Conservation (phyloP, 2,329 filamentous ascomycete species). For the Diaporthe batatas region DNA sequence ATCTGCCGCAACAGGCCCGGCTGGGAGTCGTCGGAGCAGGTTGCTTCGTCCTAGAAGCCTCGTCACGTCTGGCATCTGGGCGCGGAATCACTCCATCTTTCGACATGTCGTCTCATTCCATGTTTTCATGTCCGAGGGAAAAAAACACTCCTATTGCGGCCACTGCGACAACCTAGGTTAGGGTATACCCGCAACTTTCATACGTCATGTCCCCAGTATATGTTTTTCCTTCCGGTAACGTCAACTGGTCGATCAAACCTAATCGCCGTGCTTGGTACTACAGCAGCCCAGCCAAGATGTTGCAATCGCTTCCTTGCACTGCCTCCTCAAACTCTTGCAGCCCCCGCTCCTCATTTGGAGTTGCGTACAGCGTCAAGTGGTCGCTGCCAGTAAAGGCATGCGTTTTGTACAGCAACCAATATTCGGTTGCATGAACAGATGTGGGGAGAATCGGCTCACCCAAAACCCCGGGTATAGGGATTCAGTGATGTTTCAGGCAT, state of each 20-base stretch:
- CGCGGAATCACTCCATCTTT: slow-evolving; percentile 31
- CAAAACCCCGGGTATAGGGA: background rate
- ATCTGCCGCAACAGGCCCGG: slow-evolving; percentile 8
- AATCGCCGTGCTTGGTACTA: slow-evolving; percentile 24
- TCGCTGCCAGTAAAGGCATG: background rate
- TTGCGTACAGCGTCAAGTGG: background rate
- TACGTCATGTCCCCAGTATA: slow-evolving; percentile 29
- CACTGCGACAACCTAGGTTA: too few species aligned
- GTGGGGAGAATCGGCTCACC: background rate
- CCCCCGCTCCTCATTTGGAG: background rate
- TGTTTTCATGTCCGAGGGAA: slow-evolving; percentile 7
- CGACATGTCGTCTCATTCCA: slow-evolving; percentile 25
- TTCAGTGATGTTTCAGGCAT: background rate
- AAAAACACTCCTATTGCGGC: background rate
- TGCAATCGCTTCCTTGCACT: slow-evolving; percentile 3
- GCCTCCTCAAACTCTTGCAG: slow-evolving; percentile 1
- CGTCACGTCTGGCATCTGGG: slow-evolving; percentile 17
- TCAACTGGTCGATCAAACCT: slow-evolving; percentile 34
- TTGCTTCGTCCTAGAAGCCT: slow-evolving; percentile 14
- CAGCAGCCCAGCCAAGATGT: slow-evolving; percentile 26
- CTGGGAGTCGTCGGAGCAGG: slow-evolving; percentile 1
- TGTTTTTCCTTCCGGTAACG: slow-evolving; percentile 16
- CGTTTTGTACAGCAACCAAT: background rate
- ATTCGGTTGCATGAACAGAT: background rate
- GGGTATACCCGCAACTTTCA: background rate